phyloP scores from a whole-genome alignment of 2,329 filamentous ascomycete species.

The Alternaria hordeiaustralica region DNA sequence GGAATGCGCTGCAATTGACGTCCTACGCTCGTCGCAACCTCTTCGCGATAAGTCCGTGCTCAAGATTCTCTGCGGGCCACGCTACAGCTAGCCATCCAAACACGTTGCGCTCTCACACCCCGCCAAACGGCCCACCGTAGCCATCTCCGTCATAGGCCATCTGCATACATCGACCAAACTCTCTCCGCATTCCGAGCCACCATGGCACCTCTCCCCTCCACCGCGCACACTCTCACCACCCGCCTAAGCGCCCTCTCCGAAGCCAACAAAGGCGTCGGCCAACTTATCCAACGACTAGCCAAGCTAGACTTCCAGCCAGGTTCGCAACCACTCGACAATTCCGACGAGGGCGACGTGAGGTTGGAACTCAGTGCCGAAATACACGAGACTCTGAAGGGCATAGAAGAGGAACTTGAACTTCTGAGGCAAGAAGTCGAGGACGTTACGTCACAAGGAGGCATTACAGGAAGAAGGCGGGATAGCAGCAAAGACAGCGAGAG shows the following conservation, averaged over 20 bases:
- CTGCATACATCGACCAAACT: constrained; percentile 27
- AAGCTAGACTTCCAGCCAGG: constrained; percentile 67
- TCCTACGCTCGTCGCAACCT: constrained; percentile 4
- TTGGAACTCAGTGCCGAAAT: constrained; percentile 83
- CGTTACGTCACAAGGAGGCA: constrained; percentile 56
- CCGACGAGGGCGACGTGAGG: constrained; percentile 69
- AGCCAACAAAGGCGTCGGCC: constrained; percentile 59
- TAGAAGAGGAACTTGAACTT: constrained; percentile 84
- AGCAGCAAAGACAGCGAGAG: constrained; percentile 67
- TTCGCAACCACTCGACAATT: constrained; percentile 62
- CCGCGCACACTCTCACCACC: constrained; percentile 51
- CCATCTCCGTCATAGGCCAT: constrained; percentile 39
- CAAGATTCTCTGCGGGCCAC: constrained; percentile 13
- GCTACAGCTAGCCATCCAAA: constrained; percentile 20
- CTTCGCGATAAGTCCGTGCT: constrained; percentile 30
- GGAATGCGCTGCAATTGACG: constrained; percentile 1
- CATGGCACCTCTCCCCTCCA: constrained; percentile 46
- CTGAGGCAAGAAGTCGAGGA: constrained; percentile 79
- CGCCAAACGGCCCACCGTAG: constrained; percentile 31
- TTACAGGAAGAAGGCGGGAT: constrained; percentile 49
- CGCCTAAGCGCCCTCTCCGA: constrained; percentile 62
- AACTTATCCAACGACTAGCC: constrained; percentile 63
- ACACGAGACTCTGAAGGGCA: constrained; percentile 74
- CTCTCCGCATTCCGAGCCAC: constrained; percentile 35
- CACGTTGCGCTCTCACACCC: constrained; percentile 19